phyloP scores from a whole-genome alignment of 257 asterid species.

The Gynochthodes officinalis region DNA sequence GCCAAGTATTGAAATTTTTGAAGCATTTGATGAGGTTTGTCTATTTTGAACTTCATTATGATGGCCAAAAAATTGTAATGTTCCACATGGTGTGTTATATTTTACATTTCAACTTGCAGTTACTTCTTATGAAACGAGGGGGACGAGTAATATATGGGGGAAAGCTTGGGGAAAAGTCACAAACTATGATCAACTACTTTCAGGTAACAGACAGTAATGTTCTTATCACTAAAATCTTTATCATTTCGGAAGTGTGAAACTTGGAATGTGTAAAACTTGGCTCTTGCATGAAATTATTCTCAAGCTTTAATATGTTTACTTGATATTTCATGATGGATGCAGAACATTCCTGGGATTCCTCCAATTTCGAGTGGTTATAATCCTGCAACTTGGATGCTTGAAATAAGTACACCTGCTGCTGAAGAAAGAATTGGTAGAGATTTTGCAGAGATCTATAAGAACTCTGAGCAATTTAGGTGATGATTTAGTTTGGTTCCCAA shows the following conservation, averaged over 20 bases:
- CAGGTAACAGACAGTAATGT: slow-evolving; percentile 43
- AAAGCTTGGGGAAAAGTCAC: slow-evolving; percentile 77
- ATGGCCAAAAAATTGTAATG: not conserved
- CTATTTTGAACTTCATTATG: not conserved
- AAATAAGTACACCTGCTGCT: slow-evolving; percentile 66
- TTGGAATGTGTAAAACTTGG: no score
- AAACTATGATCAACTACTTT: slow-evolving; percentile 67
- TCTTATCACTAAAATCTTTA: not conserved
- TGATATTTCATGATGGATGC: slow-evolving; percentile 7
- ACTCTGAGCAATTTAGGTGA: slow-evolving; percentile 64
- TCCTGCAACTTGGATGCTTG: slow-evolving; percentile 98
- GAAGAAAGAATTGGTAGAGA: slow-evolving; percentile 61
- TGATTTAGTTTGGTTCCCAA: slow-evolving; percentile 7
- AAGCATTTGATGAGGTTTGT: slow-evolving; percentile 92
- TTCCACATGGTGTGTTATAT: not conserved
- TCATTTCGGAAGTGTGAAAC: no score
- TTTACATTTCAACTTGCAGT: slow-evolving; percentile 39
- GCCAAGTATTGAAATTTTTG: slow-evolving; percentile 92
- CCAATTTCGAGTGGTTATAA: slow-evolving; percentile 66
- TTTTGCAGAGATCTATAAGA: slow-evolving; percentile 54
- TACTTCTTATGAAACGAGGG: slow-evolving; percentile 88
- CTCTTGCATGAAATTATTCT: not conserved
- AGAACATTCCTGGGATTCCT: slow-evolving; percentile 59
- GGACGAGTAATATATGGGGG: slow-evolving; percentile 93
- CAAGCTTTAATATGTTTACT: not conserved